These are phyloP conservation scores for Beauveria brongniartii DNA, from an alignment of 2,329 filamentous ascomycete genomes.

Conservation along the genomic window DNA sequence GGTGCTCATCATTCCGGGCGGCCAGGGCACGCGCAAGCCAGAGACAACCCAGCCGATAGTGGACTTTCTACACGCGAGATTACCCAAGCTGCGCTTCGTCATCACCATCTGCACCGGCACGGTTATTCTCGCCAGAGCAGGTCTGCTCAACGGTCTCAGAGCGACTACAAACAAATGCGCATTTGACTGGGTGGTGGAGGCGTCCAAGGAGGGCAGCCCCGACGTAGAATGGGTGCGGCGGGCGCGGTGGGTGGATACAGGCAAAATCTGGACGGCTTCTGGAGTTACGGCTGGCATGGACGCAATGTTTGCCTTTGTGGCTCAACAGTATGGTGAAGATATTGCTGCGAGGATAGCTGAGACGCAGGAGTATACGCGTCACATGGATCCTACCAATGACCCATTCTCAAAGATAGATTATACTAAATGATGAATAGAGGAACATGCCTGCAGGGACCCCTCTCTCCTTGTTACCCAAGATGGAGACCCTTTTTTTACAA, in stretches of 20 bases:
- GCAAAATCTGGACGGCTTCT: slow-evolving; percentile 49
- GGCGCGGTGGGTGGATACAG: slow-evolving; percentile 51
- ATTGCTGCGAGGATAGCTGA: neutral
- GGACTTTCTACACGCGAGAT: slow-evolving; percentile 31
- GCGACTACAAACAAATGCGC: slow-evolving; percentile 52
- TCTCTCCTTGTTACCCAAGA: too few species aligned
- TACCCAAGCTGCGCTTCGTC: slow-evolving; percentile 35
- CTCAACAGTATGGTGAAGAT: slow-evolving; percentile 11
- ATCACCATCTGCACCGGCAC: slow-evolving; percentile 52
- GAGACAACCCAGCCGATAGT: slow-evolving; percentile 24
- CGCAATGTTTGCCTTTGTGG: slow-evolving; percentile 44
- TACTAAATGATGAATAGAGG: neutral
- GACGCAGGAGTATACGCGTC: neutral
- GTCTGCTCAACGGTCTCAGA: slow-evolving; percentile 41
- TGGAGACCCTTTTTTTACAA: too few species aligned
- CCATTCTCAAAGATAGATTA: neutral
- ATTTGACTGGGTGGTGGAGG: slow-evolving; percentile 28
- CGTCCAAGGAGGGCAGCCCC: slow-evolving; percentile 25
- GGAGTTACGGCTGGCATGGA: slow-evolving; percentile 56
- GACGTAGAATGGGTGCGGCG: slow-evolving; percentile 42
- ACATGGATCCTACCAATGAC: neutral
- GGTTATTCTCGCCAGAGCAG: slow-evolving; percentile 40
- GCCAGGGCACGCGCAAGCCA: slow-evolving; percentile 52
- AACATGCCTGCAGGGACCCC: too few species aligned
- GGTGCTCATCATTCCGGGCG: slow-evolving; percentile 43